Evolutionary conservation across 2,329 filamentous ascomycete species (phyloP), one percentile per base, ranked within the genome.

Genomic region (Metarhizium robertsii): DNA sequence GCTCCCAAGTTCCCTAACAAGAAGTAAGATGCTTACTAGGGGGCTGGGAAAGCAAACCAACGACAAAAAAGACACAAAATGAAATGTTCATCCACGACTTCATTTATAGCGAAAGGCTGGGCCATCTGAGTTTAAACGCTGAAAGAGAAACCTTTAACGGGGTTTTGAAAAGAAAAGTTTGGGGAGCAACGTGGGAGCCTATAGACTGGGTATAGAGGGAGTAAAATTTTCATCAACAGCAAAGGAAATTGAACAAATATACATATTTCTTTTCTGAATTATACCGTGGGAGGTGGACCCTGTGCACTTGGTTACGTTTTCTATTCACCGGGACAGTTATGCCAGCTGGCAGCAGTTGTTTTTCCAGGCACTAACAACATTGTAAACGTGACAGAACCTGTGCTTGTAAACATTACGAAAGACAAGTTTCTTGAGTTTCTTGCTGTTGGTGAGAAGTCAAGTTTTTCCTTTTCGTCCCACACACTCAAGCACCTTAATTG

Each of bases 1-100:
- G 79, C 84, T 71, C 88, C 90, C 65, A 88, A 86, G 76, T 88
- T 94, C 71, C 82, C 84, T 61, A 90, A 88, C 80, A 89, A 88
- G 78, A 73, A 74, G 67, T 74, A 55, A 51, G 49, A 50, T 34
- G 32, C 40, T 46, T 34, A 4, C 18, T 25, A 40, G 10, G 18
- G 20, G 5, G 14, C 14, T 40, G 20, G 1, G 25, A 13, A 48
- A 30, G 34, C 38, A 36, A 52, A 50, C 20, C 8, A 25, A 43
- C 4, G 18, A 29, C 45, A 40, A n/a, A 8, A 36, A 46, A 13
- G 4, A 25, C 25, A 25, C 25, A 25, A 47, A 20, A 52, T 46
- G n/a, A 45, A 32, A 34, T 46, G 16, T 42, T 57, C 34, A 43
- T 52, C 34, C 34, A 52, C 36, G 47, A 50, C 36, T 20, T 54